Conservation (phyloP, 2,329 filamentous ascomycete genomes). For the Salinomyces thailandicus region DNA sequence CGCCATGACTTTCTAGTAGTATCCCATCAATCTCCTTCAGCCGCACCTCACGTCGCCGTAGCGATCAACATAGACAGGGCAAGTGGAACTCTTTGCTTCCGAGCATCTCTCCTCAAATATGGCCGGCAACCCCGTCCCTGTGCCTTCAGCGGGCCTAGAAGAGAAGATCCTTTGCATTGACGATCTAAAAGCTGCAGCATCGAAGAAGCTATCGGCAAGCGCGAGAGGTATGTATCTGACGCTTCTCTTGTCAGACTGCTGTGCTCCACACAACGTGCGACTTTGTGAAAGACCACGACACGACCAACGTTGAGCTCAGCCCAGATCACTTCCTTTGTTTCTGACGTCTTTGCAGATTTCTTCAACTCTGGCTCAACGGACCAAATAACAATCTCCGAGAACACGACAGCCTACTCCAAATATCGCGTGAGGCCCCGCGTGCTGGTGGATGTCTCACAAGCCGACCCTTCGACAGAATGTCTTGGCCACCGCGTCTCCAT, state of each 20-base stretch:
- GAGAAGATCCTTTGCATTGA: constrained; percentile 24
- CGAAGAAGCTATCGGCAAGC: constrained; percentile 10
- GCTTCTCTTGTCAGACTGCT: background rate
- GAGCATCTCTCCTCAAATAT: constrained; percentile 6
- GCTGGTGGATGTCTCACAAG: constrained; percentile 27
- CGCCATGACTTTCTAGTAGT: too few relatives aligned
- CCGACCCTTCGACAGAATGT: constrained; percentile 33
- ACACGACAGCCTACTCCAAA: constrained; percentile 40
- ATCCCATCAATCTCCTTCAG: too few relatives aligned
- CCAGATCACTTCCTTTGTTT: background rate
- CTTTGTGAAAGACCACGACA: background rate
- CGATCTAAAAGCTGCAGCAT: constrained; percentile 26
- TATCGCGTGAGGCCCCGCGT: constrained; percentile 29
- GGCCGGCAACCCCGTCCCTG: constrained; percentile 9
- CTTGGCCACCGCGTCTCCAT: constrained; percentile 35
- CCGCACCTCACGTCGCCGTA: too few relatives aligned
- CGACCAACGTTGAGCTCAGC: too few relatives aligned
- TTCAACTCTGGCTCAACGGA: constrained; percentile 50
- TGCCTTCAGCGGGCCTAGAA: constrained; percentile 1
- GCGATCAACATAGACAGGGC: too few relatives aligned
- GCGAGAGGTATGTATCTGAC: constrained; percentile 6
- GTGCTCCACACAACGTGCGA: background rate
- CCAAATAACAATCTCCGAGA: constrained; percentile 43
- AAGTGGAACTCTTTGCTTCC: too few relatives aligned
- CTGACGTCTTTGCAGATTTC: constrained; percentile 34